phyloP scores from a whole-genome alignment of 176 grass and related monocot genomes.

The Ensete ventricosum region DNA sequence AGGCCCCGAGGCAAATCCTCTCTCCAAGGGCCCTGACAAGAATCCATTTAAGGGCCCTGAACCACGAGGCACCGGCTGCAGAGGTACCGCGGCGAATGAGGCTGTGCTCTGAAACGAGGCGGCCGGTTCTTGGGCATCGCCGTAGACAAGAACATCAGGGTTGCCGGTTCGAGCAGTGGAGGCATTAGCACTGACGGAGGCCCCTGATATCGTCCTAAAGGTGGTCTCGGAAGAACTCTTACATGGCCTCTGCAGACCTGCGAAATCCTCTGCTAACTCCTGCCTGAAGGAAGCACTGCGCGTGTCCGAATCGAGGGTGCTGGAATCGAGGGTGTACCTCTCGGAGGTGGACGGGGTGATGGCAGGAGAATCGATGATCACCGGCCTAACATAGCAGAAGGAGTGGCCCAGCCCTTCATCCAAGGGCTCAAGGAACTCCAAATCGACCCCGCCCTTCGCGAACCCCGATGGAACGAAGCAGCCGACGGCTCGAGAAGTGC shows the following conservation, averaged over 20 bases:
- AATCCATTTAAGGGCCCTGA: conserved; percentile 66
- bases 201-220: conserved; percentile 75
- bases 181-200: conserved; percentile 77
- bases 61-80: conserved; percentile 63
- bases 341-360: conserved; percentile 82
- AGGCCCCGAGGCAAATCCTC: conserved; percentile 68
- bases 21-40: conserved; percentile 78
- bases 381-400: conserved; percentile 81
- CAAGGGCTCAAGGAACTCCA: conserved; percentile 77
- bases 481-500: conserved; percentile 74
- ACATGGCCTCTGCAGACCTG: conserved; percentile 23
- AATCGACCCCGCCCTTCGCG: conserved; percentile 48
- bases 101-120: conserved; percentile 77
- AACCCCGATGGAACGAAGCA: conserved; percentile 63
- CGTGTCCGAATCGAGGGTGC: conserved; percentile 63
- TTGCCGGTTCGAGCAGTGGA: conserved; percentile 66
- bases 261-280: conserved; percentile 36
- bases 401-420: conserved; percentile 88
- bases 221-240: conserved; percentile 59
- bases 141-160: conserved; percentile 36
- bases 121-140: conserved; percentile 48
- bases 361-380: conserved; percentile 44
- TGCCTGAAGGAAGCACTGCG: conserved; percentile 60
- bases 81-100: conserved; percentile 59
- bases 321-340: conserved; percentile 71